Conservation (phyloP, 129 eudicot genomes). For the Escallonia rubra region DNA sequence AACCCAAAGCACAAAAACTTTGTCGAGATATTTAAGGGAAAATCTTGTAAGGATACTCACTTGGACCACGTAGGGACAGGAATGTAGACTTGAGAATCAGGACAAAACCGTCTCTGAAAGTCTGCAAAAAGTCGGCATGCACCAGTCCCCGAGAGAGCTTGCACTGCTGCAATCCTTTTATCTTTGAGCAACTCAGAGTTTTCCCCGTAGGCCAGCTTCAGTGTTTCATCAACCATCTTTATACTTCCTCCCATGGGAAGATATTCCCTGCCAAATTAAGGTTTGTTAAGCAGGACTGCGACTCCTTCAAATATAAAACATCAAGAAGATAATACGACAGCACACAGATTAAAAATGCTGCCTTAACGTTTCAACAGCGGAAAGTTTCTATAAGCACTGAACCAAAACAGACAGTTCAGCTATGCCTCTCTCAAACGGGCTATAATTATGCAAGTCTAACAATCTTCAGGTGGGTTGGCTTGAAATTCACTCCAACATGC, state of each 20-base stretch:
- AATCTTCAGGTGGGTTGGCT: no score
- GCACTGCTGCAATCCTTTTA: constrained; percentile 82
- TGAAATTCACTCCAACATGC: no score
- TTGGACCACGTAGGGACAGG: constrained; percentile 97
- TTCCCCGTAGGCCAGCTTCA: constrained; percentile 89
- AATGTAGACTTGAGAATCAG: constrained; percentile 87
- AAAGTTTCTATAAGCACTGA: no score
- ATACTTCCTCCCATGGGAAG: constrained; percentile 99
- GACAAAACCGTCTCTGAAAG: constrained; percentile 85
- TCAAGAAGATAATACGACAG: no score
- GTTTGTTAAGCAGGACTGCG: background rate
- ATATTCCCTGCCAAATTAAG: constrained; percentile 64
- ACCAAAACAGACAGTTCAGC: no score
- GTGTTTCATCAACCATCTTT: constrained; percentile 72
- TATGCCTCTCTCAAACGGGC: no score
- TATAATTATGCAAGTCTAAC: no score
- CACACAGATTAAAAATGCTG: no score
- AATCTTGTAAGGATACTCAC: constrained; percentile 33
- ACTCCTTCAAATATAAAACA: background rate
- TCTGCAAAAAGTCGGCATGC: constrained; percentile 96
- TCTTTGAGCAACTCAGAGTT: constrained; percentile 86
- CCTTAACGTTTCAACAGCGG: no score
- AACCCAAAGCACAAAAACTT: no score
- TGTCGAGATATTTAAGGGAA: background rate
- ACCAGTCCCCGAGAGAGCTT: constrained; percentile 96